These are phyloP conservation scores for Linnemannia schmuckeri DNA, from an alignment of 192 early-diverging fungal species.

Conservation along the genomic window DNA sequence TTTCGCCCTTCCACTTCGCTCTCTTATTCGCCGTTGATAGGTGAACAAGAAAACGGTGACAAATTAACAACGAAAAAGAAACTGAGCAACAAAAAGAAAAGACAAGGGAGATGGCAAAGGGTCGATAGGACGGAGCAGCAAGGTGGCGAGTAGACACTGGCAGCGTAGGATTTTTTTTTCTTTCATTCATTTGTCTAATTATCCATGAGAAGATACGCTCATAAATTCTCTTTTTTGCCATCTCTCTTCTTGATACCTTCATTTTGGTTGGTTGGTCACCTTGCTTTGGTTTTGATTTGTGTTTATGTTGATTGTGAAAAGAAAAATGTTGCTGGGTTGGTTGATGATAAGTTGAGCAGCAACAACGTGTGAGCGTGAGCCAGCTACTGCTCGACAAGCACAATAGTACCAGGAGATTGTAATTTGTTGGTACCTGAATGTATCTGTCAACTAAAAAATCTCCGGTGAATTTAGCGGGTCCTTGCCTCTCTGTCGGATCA, in stretches of 20 bases:
- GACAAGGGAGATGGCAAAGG: background rate
- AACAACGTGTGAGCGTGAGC: too few species aligned
- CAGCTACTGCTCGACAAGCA: too few species aligned
- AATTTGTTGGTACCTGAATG: too few species aligned
- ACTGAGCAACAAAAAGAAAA: background rate
- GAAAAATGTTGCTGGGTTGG: background rate
- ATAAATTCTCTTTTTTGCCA: slow-evolving; percentile 3
- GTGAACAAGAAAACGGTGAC: background rate
- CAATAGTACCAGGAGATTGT: too few species aligned
- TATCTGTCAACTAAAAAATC: background rate
- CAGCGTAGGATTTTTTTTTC: background rate
- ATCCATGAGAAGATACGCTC: background rate
- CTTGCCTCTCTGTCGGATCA: background rate
- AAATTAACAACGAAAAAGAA: background rate
- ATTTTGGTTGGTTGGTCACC: background rate
- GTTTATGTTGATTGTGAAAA: background rate
- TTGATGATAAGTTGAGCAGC: too few species aligned
- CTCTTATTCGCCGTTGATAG: too few species aligned
- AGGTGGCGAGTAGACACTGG: background rate
- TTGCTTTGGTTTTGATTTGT: background rate
- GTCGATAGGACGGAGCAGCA: background rate
- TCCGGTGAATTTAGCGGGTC: background rate
- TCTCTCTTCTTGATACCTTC: background rate
- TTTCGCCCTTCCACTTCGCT: too few species aligned
- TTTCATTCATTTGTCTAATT: background rate